Percentiles rank a stretch among this genome's conserved stretches.
Conservation (phyloP, 73 alveolate genomes). For the Paramecium bursaria region DNA sequence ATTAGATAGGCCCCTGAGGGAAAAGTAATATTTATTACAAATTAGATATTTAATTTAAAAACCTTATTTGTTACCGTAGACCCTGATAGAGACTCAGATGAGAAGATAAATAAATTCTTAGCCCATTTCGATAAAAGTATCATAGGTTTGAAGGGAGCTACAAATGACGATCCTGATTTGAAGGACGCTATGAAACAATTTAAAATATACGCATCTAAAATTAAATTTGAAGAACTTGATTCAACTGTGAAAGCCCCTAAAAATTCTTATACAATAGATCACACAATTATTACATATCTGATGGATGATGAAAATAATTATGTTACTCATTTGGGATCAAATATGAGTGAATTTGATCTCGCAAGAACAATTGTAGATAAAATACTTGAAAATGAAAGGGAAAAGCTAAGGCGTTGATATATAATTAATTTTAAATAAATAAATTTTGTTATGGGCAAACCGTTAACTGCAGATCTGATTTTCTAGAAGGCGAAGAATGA, state of each 20-base stretch:
- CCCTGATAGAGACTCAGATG: conserved; percentile 85
- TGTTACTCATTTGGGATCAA: conserved; percentile 81
- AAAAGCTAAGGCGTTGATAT: conserved; percentile 59
- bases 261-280: conserved; percentile 81
- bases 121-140: conserved; percentile 78
- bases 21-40: conserved; percentile 9
- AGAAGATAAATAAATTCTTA: conserved; percentile 75
- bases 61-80: conserved; percentile 83
- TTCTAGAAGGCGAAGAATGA: conserved; percentile 78
- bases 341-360: conserved; percentile 83
- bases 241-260: conserved; percentile 74
- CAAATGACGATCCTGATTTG: conserved; percentile 79
- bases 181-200: conserved; percentile 84
- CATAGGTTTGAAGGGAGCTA: conserved; percentile 80
- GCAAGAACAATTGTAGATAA: conserved; percentile 84
- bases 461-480: conserved; percentile 72
- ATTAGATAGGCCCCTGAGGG: conserved; percentile 69
- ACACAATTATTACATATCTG: conserved; percentile 79
- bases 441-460: conserved; percentile 70
- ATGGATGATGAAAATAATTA: conserved; percentile 81
- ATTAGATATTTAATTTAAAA: conserved; percentile 76
- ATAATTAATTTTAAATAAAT: conserved; percentile 6
- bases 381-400: conserved; percentile 75
- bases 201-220: conserved; percentile 82
- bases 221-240: conserved; percentile 78